Evolutionary conservation across 139 green algal species (phyloP).

Genomic region (Penium margaritaceum): DNA sequence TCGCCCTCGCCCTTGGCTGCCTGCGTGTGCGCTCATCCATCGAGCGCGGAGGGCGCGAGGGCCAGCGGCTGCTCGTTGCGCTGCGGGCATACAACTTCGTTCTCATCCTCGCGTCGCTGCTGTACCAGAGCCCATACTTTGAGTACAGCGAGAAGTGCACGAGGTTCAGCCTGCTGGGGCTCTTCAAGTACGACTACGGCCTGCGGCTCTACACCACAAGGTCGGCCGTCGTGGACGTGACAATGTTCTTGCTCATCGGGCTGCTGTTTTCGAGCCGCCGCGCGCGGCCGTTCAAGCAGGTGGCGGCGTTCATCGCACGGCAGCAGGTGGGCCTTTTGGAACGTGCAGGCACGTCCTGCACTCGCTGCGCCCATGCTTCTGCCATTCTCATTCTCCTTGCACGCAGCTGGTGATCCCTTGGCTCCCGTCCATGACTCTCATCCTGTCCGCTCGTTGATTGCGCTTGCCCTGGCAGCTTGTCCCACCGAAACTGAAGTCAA

Average conservation of each 20-base stretch:
- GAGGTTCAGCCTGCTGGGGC: constrained; percentile 20
- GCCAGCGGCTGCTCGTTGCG: constrained; percentile 7
- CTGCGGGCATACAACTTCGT: constrained; percentile 38
- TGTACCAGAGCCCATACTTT: constrained; percentile 38
- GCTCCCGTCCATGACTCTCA: too few species aligned
- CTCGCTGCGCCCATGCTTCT: not conserved
- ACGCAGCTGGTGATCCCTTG: not conserved
- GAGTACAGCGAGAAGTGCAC: constrained; percentile 5
- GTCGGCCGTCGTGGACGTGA: constrained; percentile 36
- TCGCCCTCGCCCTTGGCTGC: constrained; percentile 22
- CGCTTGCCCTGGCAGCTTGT: not conserved
- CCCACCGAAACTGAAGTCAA: too few species aligned
- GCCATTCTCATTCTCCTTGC: not conserved
- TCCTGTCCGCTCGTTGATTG: too few species aligned
- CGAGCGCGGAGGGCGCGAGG: constrained; percentile 13
- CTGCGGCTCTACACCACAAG: constrained; percentile 19
- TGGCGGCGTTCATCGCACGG: constrained; percentile 6
- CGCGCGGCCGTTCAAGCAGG: constrained; percentile 12
- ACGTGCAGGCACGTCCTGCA: not conserved
- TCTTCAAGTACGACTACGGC: constrained; percentile 44
- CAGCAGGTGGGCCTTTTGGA: constrained; percentile 7
- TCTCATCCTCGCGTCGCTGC: constrained; percentile 23
- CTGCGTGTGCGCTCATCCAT: constrained; percentile 11
- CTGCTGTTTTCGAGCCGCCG: constrained; percentile 15
- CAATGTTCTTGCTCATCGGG: constrained; percentile 30